Evolutionary conservation across 2,329 filamentous ascomycete species (phyloP).

Genomic region (Fusarium poae): DNA sequence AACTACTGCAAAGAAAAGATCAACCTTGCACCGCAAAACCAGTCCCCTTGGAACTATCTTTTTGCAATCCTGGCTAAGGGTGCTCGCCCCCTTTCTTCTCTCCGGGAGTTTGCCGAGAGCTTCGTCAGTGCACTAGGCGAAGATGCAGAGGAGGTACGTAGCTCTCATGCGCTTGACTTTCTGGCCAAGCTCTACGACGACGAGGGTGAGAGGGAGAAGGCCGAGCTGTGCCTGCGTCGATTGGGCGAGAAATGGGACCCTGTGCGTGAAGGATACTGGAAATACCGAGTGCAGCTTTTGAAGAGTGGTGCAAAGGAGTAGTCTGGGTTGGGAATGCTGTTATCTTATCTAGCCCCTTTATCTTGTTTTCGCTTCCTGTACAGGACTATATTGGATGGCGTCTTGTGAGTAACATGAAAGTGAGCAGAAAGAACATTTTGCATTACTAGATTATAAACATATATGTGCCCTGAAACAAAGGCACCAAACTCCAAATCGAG

Average conservation of each 20-base stretch:
- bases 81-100: constrained; percentile 61
- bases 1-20: constrained; percentile 81
- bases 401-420: neutral
- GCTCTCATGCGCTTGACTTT: constrained; percentile 77
- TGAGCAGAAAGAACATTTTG: constrained; percentile 37
- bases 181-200: constrained; percentile 76
- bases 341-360: neutral
- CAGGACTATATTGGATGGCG: neutral
- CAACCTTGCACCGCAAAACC: constrained; percentile 87
- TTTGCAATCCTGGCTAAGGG: constrained; percentile 79
- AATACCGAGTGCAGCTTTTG: constrained; percentile 62
- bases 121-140: constrained; percentile 65
- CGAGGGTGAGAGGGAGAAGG: constrained; percentile 69
- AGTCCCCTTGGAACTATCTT: constrained; percentile 94
- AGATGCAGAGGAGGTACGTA: constrained; percentile 66
- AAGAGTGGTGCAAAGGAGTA: constrained; percentile 32
- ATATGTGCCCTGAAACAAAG: constrained; percentile 37
- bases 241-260: constrained; percentile 91
- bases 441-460: constrained; percentile 50
- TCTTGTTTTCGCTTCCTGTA: neutral
- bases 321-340: neutral
- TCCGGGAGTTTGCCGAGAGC: constrained; percentile 63
- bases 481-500: constrained; percentile 40
- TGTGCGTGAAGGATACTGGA: constrained; percentile 92
- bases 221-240: constrained; percentile 77